phyloP scores from a whole-genome alignment of 2,329 filamentous ascomycete genomes.

The Raffaelea deltoideospora region DNA sequence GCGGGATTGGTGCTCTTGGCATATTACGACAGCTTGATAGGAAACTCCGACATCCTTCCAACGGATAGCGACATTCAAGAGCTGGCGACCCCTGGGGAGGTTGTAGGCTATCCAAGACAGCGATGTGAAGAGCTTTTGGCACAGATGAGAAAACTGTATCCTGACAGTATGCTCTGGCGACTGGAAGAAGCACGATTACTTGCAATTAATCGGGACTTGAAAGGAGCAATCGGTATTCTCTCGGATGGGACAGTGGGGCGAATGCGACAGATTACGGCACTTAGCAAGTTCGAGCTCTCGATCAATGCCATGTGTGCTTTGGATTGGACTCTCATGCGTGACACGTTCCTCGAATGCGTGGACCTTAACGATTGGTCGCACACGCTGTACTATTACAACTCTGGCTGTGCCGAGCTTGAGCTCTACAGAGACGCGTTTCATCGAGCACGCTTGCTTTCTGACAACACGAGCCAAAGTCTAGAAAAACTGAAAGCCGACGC shows the following conservation, averaged over 20 bases:
- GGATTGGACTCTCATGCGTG: conserved; percentile 57
- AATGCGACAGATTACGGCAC: conserved; percentile 76
- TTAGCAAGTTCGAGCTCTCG: conserved; percentile 74
- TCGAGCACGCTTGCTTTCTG: conserved; percentile 12
- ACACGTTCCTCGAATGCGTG: conserved; percentile 58
- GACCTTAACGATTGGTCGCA: conserved; percentile 86
- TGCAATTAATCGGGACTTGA: conserved; percentile 49
- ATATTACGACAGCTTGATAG: conserved; percentile 79
- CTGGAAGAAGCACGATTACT: conserved; percentile 74
- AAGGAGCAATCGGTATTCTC: conserved; percentile 52
- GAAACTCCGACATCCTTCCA: conserved; percentile 76
- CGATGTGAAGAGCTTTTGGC: conserved; percentile 52
- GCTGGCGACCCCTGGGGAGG: conserved; percentile 33
- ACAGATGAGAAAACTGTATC: conserved; percentile 64
- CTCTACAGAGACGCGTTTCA: conserved; percentile 54
- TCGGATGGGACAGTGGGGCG: conserved; percentile 44
- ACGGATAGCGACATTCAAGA: conserved; percentile 35
- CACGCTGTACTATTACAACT: conserved; percentile 78
- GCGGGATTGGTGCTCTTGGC: conserved; percentile 65
- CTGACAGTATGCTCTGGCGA: conserved; percentile 70
- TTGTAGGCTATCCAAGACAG: conserved; percentile 57
- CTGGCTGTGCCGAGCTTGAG: conserved; percentile 63
- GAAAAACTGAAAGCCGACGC: conserved; percentile 19
- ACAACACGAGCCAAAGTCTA: conserved; percentile 14
- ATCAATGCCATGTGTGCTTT: conserved; percentile 67